These are phyloP conservation scores for Zanthoxylum bungeanum DNA, from an alignment of 345 rosid species.

Conservation along the genomic window DNA sequence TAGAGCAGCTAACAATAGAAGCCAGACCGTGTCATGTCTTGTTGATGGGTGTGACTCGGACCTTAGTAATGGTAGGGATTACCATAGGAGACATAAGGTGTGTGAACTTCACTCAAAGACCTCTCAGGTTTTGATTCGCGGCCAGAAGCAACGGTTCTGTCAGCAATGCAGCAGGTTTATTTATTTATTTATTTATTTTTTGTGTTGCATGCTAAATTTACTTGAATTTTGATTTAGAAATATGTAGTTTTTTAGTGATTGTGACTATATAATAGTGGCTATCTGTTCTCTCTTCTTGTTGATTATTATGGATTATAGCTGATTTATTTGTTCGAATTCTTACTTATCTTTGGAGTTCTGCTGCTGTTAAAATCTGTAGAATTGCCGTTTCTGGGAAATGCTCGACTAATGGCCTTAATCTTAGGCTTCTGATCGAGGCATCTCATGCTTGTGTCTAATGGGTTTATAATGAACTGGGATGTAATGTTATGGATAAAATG, in stretches of 20 bases:
- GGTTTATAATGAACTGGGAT: not conserved
- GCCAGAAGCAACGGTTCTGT: constrained; percentile 74
- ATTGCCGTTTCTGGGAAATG: not conserved
- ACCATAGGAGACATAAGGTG: constrained; percentile 89
- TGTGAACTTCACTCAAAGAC: constrained; percentile 87
- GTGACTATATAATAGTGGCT: not conserved
- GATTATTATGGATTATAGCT: not conserved
- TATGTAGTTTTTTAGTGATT: not conserved
- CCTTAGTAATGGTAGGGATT: constrained; percentile 69
- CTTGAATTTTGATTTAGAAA: not conserved
- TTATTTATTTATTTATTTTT: no score
- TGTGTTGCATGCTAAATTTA: not conserved
- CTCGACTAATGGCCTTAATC: not conserved
- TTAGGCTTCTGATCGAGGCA: not conserved
- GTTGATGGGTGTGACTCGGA: constrained; percentile 74
- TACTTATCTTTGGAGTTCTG: not conserved
- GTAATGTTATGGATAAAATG: not conserved
- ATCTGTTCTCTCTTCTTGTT: not conserved
- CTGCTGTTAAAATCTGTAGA: not conserved
- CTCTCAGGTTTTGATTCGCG: constrained; percentile 59
- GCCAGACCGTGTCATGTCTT: constrained; percentile 53
- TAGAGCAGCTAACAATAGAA: constrained; percentile 39
- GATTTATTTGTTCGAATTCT: not conserved
- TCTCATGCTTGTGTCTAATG: not conserved
- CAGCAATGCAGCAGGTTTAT: constrained; percentile 95